Evolutionary conservation across 2,329 filamentous ascomycete species (phyloP), one percentile per base, ranked within the genome.

Genomic region (Endoconidiophora polonica): DNA sequence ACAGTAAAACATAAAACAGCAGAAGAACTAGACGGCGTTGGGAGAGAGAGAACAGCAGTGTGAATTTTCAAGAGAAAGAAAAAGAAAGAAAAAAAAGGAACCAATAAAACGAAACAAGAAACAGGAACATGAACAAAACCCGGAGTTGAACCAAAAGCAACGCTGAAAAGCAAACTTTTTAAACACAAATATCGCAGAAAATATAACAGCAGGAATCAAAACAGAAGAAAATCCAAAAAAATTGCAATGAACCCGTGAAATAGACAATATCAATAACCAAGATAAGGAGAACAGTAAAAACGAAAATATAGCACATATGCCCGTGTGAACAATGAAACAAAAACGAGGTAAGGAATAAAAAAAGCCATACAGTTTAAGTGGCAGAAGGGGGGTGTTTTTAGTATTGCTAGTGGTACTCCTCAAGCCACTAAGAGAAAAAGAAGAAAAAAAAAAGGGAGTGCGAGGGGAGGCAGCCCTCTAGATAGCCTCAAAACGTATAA

Each of bases 81-180:
- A 39, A 44, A 18, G 14, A 43, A 23, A 14, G 39, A 44, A 26
- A 39, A 33, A 14, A 42, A 43, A 44, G 33, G 38, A 46, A 6
- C 36, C 36, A 46, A 45, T 24, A 29, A 48, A 49, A 43, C n/a
- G 16, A 46, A 50, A 43, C 18, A n/a, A 45, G 20, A 10, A 22
- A 14, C n/a, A 12, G 14, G 12, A 37, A 50, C 16, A 45, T 22
- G 33, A 46, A 44, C 20, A 52, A 47, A 53, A 42, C 37, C 41
- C 33, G 24, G 47, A 46, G 33, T 46, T 37, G 52, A 39, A 22
- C 5, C 22, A 41, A 45, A 36, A 42, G 48, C 41, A 46, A 45
- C 50, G 49, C 50, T 48, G 39, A 48, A 49, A 53, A 49, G 44
- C 40, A 51, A 53, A 48, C 53, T 52, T 53, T 52, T 53, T 50